Base-by-base conservation (phyloP, 352 stramenopile species). In the Phytopythium ostracodes region DNA sequence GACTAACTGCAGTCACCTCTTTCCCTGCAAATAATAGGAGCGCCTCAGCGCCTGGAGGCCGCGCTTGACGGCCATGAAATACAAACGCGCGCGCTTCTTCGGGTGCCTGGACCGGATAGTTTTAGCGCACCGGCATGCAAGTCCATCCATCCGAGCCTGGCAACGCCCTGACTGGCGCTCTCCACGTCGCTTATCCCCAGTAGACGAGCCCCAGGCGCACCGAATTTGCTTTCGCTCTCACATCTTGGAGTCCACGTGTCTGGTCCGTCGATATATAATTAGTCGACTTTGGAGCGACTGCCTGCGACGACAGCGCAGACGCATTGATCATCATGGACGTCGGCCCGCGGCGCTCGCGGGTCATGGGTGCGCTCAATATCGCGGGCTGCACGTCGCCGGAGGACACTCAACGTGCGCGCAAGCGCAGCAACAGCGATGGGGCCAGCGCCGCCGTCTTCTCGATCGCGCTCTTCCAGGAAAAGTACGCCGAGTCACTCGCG, bases 401-500 rank as follows among this genome's bases (percentile, higher is more conserved):
- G 12, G 8, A 0, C 33, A 5, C 38, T 0, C 11, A 31, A 18
- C 2, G 2, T 36, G 6, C 15, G 14, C 22, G 38, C n/a, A 36
- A 50, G 38, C 24, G 20, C 40, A 40, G 17, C 22, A 36, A 31
- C 27, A 50, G 22, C 55, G 12, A 17, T 1, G 40, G 4, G 36
- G 2, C 17, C n/a, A 50, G 12, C 8, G 55, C 55, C 10, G 11
- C 25, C 4, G 38, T 42, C 5, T 60, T 60, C 42, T 60, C 55
- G 38, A 22, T 60, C 24, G 38, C 55, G 18, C 55, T 60, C 55
- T 60, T 60, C 17, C 55, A 60, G 17, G 55, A 60, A 38, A 60
- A 60, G 55, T 60, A 60, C 38, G 55, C 55, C 36, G 55, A 60
- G 38, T 60, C 55, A 17, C 55, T 60, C 20, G 55, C 55, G 55